These are phyloP conservation scores for Fusarium sp. DNA, from an alignment of 2,329 filamentous ascomycete genomes.

Conservation along the genomic window DNA sequence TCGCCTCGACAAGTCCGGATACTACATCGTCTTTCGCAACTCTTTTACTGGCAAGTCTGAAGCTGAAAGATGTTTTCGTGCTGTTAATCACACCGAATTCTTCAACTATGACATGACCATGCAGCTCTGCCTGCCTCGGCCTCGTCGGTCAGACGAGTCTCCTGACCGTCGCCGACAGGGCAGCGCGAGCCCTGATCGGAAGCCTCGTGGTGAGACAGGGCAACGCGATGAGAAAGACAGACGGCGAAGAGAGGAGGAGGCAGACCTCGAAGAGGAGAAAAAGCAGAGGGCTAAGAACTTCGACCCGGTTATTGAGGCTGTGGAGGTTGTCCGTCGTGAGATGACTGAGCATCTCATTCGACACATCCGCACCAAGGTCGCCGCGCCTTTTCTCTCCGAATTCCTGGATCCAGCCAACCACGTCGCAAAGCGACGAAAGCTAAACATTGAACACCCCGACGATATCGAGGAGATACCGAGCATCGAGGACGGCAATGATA, in stretches of 20 bases:
- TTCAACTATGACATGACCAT: slow-evolving; percentile 95
- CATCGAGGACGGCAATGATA: slow-evolving; percentile 71
- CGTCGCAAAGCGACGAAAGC: slow-evolving; percentile 78
- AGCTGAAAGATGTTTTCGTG: slow-evolving; percentile 80
- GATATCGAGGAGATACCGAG: slow-evolving; percentile 62
- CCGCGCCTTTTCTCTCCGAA: slow-evolving; percentile 81
- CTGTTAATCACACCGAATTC: slow-evolving; percentile 82
- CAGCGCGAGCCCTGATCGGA: slow-evolving; percentile 51
- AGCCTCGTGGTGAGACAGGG: slow-evolving; percentile 33
- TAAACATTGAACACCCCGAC: slow-evolving; percentile 79
- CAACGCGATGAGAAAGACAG: slow-evolving; percentile 71
- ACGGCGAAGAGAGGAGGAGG: slow-evolving; percentile 76
- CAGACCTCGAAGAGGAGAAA: slow-evolving; percentile 91
- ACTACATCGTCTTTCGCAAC: slow-evolving; percentile 91
- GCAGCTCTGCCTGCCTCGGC: slow-evolving; percentile 69
- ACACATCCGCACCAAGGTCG: slow-evolving; percentile 89
- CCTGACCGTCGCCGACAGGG: slow-evolving; percentile 44
- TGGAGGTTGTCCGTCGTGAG: slow-evolving; percentile 81
- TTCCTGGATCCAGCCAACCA: slow-evolving; percentile 87
- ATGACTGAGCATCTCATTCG: slow-evolving; percentile 87
- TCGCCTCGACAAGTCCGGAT: slow-evolving; percentile 84
- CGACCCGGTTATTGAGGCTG: slow-evolving; percentile 88
- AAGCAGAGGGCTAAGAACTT: slow-evolving; percentile 86
- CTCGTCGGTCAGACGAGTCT: slow-evolving; percentile 37
- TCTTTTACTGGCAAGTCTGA: slow-evolving; percentile 81